Evolutionary conservation across 495 filamentous ascomycete genomes (phyloP).

Genomic region (Penicillium fimorum): DNA sequence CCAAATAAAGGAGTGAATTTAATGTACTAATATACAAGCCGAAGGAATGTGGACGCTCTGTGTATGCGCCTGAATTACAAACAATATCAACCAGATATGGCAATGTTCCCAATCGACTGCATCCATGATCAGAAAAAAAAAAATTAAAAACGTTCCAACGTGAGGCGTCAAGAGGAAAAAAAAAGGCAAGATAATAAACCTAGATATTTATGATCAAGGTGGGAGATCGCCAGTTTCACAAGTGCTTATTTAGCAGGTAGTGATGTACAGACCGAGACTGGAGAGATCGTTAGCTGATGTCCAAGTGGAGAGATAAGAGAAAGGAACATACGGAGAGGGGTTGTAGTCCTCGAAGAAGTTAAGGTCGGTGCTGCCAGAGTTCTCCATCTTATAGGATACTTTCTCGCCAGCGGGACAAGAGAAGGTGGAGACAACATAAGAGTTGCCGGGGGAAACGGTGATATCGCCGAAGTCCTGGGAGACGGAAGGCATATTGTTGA

Average conservation of each 20-base stretch:
- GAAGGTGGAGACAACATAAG: constrained; percentile 55
- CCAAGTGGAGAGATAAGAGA: not conserved
- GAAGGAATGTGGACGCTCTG: constrained; percentile 2
- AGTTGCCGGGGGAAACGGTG: constrained; percentile 54
- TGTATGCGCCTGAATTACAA: constrained; percentile 7
- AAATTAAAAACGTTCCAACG: no score
- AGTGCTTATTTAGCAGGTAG: constrained; percentile 43
- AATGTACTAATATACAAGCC: constrained; percentile 10
- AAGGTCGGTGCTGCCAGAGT: constrained; percentile 50
- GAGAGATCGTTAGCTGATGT: constrained; percentile 22
- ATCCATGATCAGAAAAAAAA: no score
- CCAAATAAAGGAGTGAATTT: constrained; percentile 3
- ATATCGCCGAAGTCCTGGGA: constrained; percentile 45
- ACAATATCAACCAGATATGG: not conserved
- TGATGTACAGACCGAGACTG: constrained; percentile 63
- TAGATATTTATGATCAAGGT: no score
- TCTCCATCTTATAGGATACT: constrained; percentile 52
- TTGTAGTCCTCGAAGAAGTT: constrained; percentile 64
- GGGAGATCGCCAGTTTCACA: no score
- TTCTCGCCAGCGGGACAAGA: constrained; percentile 53
- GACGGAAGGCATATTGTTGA: constrained; percentile 47
- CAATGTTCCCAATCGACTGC: no score
- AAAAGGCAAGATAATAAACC: no score
- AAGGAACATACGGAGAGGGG: constrained; percentile 48
- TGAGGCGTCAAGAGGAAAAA: no score